phyloP scores from a whole-genome alignment of 306 rosid genomes.

The Rubus parviflorus region DNA sequence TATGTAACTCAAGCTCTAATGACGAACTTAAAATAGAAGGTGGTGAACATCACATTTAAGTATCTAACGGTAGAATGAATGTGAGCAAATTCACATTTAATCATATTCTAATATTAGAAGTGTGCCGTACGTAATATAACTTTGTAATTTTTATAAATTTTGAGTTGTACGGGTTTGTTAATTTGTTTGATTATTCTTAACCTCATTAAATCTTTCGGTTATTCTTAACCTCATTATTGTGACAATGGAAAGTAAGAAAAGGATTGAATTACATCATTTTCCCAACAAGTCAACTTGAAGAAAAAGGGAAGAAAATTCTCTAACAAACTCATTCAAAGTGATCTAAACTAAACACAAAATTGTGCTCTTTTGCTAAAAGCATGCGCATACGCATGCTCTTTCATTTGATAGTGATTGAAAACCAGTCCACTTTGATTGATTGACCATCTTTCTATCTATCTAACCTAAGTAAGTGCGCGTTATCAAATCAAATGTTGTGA shows the following conservation, averaged over 20 bases:
- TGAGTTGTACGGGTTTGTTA: neutral
- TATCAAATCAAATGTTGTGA: slow-evolving; percentile 20
- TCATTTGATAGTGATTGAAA: slow-evolving; percentile 14
- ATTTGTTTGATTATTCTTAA: neutral
- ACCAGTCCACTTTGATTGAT: slow-evolving; percentile 18
- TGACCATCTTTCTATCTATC: slow-evolving; percentile 29
- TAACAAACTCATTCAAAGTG: slow-evolving; percentile 10
- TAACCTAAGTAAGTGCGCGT: slow-evolving; percentile 51
- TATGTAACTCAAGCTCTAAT: no score
- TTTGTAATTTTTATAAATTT: neutral
- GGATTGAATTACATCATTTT: slow-evolving; percentile 13
- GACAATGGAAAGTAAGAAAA: neutral
- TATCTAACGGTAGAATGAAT: neutral
- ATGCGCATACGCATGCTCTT: slow-evolving; percentile 16
- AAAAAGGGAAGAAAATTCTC: neutral
- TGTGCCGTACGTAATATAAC: neutral
- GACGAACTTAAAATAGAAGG: neutral
- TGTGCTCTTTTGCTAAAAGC: slow-evolving; percentile 1
- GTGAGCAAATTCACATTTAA: neutral
- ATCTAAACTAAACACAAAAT: neutral
- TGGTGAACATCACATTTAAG: neutral
- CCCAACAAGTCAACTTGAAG: slow-evolving; percentile 3
- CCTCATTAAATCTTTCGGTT: neutral
- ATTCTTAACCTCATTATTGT: neutral
- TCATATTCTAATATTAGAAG: neutral